Base-by-base conservation (phyloP, 139 green algal species). In the Auxenochlorella protothecoides region DNA sequence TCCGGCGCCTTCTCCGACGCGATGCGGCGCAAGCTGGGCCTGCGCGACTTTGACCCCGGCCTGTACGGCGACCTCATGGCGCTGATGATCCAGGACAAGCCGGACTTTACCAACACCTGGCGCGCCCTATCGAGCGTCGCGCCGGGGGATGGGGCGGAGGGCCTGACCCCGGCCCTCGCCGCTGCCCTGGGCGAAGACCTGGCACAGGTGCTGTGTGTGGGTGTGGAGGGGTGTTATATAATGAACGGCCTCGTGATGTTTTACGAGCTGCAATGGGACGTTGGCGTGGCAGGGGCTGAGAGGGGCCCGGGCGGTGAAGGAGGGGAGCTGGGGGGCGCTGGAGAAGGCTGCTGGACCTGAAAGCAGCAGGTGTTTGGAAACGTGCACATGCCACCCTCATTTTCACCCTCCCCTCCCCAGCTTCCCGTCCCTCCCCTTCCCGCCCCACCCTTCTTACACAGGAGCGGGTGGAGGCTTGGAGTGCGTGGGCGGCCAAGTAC, bases 81-180 rank as follows among this genome's bases (percentile, higher is more conserved):
- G 44, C 56, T 72, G 6, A 68, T 78, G 72, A 71, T 62, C 44
- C 60, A 75, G 3, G 74, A 74, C 55, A 55, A 69, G 27, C 53
- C 85, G 5, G 89, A 94, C 76, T 93, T 88, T 76, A 94, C 87
- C 65, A 94, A 94, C 84, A 90, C 80, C 16, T 92, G 57, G n/a
- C 16, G 51, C 9, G 57, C 57, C 9, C 57, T 62, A 11, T 62
- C 9, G 9, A 9, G 11, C 57, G 57, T 62, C 57, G 11, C 9
- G 9, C 9, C 57, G 57, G 11, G 57, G 11, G 57, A 9, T 2
- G 57, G 57, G 9, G 57, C 9, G 57, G 9, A 62, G 11, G 57
- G 27, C 27, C 27, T 44, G 57, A 71, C 51, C 52, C 6, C 51
- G 16, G 71, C 27, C n/a, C 16, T 66, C 12, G 13, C 13, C 60